Base-by-base conservation (phyloP, 2,329 filamentous ascomycete species). In the Setomelanomma holmii region DNA sequence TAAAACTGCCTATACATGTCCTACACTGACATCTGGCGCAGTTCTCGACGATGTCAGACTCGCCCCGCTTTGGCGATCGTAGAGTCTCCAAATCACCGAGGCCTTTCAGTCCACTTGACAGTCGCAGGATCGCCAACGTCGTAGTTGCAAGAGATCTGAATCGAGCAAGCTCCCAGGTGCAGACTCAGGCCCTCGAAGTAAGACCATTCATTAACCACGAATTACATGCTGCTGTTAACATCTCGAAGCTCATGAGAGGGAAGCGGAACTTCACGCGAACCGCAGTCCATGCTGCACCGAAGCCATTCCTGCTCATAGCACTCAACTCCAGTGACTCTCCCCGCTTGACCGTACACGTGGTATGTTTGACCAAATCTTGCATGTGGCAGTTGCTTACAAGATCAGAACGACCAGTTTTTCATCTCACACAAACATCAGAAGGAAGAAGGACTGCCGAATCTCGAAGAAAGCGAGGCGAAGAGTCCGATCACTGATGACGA, bases 371-470 rank as follows among this genome's bases (percentile, higher is more conserved):
- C 17, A 21, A 23, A 11, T 36, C 19, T 33, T 16, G 12, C 38
- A 78, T 80, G 4, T 3, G 1, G 34, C 30, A 20, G 0, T 16
- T 16, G 3, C 88, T 43, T 82, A 64, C 79, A 19, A 75, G 74
- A 24, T 82, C 82, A 91, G 73, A 96, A 92, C 64, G 91, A 98
- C 53, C 86, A 90, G 58, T 88, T 98, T 61, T 91, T 92, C 69
- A 87, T 98, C 51, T 93, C 90, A 0, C 93, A 98, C 73, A 90
- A 87, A 77, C 92, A 98, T 66, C 83, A 88, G 51, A 80, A 84
- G 4, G 79, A 82, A 1, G 86, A 93, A 69, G 90, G 89, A 0
- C 89, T 92, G 56, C 82, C 86, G 4, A 89, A 95, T 58, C 74
- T 93, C 0, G 89, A 96, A 53, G 87, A 90, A 30, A 39, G 64